Conservation (phyloP, 139 green algal genomes). For the Chlamydomonas urium region DNA sequence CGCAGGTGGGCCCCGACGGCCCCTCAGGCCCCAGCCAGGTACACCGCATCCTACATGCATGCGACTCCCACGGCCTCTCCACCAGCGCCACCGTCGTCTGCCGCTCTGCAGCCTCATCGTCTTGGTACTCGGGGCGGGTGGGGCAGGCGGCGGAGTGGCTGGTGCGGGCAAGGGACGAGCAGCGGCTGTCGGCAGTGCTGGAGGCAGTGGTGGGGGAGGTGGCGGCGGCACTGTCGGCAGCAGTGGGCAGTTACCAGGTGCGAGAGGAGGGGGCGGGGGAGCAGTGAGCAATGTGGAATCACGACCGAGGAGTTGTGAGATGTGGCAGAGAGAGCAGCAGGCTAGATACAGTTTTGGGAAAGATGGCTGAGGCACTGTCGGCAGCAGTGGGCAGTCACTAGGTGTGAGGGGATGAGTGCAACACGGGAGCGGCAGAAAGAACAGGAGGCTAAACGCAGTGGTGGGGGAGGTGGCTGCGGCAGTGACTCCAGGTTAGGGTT, state of each 20-base stretch:
- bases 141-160: slow-evolving; percentile 3
- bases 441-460: slow-evolving; percentile 35
- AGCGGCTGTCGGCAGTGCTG: slow-evolving; percentile 19
- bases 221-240: slow-evolving; percentile 16
- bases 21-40: background rate
- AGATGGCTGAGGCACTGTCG: slow-evolving; percentile 21
- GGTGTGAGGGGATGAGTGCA: background rate
- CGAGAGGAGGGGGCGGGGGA: background rate
- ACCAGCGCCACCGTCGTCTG: slow-evolving; percentile 3
- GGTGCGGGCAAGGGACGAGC: slow-evolving; percentile 5
- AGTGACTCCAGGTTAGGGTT: slow-evolving; percentile 19
- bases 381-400: slow-evolving; percentile 10
- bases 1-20: background rate
- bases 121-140: background rate
- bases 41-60: slow-evolving; percentile 6
- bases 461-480: slow-evolving; percentile 11
- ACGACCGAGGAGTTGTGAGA: too few species aligned
- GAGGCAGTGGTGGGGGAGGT: slow-evolving; percentile 24
- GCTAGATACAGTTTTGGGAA: slow-evolving; percentile 26
- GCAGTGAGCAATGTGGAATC: too few species aligned
- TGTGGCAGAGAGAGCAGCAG: too few species aligned
- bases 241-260: slow-evolving; percentile 14
- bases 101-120: background rate
- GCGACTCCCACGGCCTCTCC: background rate
- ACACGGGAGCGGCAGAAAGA: too few species aligned